Percentiles rank a stretch among this genome's conserved stretches.
phyloP scores from a whole-genome alignment of 352 stramenopile species.

The Phytophthora cajani region DNA sequence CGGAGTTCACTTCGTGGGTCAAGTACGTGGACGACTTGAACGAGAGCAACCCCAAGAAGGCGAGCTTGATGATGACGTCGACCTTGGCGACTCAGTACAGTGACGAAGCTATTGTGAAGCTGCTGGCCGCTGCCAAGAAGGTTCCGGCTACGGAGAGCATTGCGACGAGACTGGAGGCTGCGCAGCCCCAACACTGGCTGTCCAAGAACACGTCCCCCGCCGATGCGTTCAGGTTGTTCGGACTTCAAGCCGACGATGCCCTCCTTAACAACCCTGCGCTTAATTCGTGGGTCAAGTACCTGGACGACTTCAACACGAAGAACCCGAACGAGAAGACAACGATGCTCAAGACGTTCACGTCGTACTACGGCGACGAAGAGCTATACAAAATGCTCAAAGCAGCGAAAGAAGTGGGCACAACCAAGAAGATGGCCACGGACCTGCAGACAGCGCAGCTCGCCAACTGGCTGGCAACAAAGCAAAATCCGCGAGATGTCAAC shows the following conservation, averaged over 20 bases:
- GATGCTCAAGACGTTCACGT: conserved; percentile 3
- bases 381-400: not conserved
- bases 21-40: conserved; percentile 15
- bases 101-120: not conserved
- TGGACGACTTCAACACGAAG: conserved; percentile 4
- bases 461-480: not conserved
- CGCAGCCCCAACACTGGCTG: not conserved
- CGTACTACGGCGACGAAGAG: not conserved
- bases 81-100: conserved; percentile 8
- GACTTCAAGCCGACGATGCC: not conserved
- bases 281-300: conserved; percentile 1
- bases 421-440: conserved; percentile 1
- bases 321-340: conserved; percentile 1
- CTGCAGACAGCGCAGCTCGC: conserved; percentile 5
- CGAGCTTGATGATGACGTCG: not conserved
- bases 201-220: not conserved
- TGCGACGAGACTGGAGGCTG: not conserved
- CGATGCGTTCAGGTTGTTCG: not conserved
- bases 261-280: not conserved
- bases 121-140: not conserved
- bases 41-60: conserved; percentile 5
- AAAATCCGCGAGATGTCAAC: not conserved
- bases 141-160: not conserved
- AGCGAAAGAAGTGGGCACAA: not conserved
- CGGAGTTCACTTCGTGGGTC: conserved; percentile 4